A percentile compares a stretch with the other conserved stretches of the same genome.
Conservation (phyloP, 305 asterid species). For the Solanum hybrid region DNA sequence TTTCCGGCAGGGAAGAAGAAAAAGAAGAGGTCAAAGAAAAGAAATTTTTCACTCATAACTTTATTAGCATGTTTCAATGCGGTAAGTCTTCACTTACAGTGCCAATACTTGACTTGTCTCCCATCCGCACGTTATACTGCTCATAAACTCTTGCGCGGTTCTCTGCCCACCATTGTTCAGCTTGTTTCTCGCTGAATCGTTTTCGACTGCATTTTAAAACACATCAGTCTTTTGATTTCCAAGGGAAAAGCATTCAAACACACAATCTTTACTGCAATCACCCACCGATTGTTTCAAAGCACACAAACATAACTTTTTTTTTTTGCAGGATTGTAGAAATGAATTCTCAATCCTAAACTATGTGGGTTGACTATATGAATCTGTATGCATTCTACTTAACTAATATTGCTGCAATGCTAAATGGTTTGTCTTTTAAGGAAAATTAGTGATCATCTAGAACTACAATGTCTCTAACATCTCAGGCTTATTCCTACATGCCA, state of each 20-base stretch:
- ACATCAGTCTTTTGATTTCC: not conserved
- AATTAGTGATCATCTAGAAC: not conserved
- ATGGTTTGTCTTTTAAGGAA: not conserved
- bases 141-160: constrained; percentile 44
- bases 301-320: not conserved
- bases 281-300: not conserved
- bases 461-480: not conserved
- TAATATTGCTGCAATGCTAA: not conserved
- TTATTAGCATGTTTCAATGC: constrained; percentile 10
- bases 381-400: not conserved
- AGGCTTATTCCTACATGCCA: not conserved
- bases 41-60: constrained; percentile 6
- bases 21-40: constrained; percentile 5
- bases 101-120: constrained; percentile 35
- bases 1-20: constrained; percentile 6
- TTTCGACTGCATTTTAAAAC: constrained; percentile 38
- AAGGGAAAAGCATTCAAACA: not conserved
- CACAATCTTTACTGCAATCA: not conserved
- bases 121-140: constrained; percentile 39
- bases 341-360: not conserved
- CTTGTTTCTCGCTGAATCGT: constrained; percentile 48
- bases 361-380: not conserved
- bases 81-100: constrained; percentile 33
- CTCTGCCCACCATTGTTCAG: constrained; percentile 60
- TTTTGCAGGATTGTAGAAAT: not conserved